Percentiles rank a stretch among this genome's conserved stretches.
Conservation (phyloP, 2,329 filamentous ascomycete genomes). For the Microcera coccophila region DNA sequence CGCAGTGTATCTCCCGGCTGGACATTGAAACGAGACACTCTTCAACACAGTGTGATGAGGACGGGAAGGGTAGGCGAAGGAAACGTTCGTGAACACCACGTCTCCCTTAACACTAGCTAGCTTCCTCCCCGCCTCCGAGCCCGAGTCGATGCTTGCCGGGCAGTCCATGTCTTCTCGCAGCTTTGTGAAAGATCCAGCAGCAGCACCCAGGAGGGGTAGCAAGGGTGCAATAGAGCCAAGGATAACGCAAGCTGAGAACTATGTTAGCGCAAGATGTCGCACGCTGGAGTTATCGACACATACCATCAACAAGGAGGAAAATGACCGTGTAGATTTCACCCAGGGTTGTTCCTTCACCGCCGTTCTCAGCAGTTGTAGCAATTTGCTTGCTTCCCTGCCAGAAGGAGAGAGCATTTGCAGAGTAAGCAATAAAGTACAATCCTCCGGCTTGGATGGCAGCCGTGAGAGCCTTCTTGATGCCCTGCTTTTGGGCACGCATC, state of each 20-base stretch:
- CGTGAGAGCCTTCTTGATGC: slow-evolving; percentile 55
- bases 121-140: slow-evolving; percentile 36
- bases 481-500: slow-evolving; percentile 46
- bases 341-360: slow-evolving; percentile 35
- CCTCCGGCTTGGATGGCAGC: slow-evolving; percentile 57
- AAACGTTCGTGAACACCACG: slow-evolving; percentile 37
- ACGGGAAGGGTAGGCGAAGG: slow-evolving; percentile 44
- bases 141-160: slow-evolving; percentile 43
- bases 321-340: slow-evolving; percentile 60
- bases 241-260: slow-evolving; percentile 50
- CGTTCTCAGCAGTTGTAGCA: slow-evolving; percentile 35
- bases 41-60: slow-evolving; percentile 42
- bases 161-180: slow-evolving; percentile 56
- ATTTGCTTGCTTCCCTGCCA: slow-evolving; percentile 61
- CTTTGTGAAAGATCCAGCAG: slow-evolving; percentile 55
- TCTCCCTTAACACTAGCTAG: slow-evolving; percentile 41
- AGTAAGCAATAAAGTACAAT: slow-evolving; percentile 65
- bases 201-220: slow-evolving; percentile 56
- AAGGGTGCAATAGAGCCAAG: slow-evolving; percentile 61
- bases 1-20: slow-evolving; percentile 48
- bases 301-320: slow-evolving; percentile 59
- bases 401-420: slow-evolving; percentile 63
- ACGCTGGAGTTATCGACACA: slow-evolving; percentile 5
- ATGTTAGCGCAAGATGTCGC: slow-evolving; percentile 8
- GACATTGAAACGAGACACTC: slow-evolving; percentile 45